A percentile compares a stretch with the other conserved stretches of the same genome.
Conservation (phyloP, 192 early-diverging fungal species). For the Helicostylum pulchrum region DNA sequence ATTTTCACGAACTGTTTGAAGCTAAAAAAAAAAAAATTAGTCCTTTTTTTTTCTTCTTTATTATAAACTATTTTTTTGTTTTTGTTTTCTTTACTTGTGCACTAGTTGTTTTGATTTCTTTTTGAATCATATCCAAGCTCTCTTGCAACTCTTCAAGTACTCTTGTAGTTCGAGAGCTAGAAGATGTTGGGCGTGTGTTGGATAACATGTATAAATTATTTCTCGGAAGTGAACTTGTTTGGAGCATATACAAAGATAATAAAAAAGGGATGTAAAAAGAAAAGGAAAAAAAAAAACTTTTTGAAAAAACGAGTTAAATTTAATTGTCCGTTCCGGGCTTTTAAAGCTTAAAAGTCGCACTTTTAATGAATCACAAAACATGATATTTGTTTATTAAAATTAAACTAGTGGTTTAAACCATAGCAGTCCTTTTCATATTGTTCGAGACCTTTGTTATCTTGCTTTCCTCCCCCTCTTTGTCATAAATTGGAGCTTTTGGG, state of each 20-base stretch:
- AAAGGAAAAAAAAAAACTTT: not conserved
- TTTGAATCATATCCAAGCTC: slow-evolving; percentile 15
- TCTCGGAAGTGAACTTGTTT: slow-evolving; percentile 2
- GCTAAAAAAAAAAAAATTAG: not conserved
- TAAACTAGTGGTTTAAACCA: too few relatives aligned
- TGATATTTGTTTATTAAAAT: too few relatives aligned
- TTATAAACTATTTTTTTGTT: not conserved
- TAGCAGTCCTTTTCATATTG: too few relatives aligned
- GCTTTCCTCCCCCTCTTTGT: too few relatives aligned
- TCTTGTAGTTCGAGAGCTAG: slow-evolving; percentile 14
- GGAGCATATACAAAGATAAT: not conserved
- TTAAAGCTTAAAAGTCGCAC: too few relatives aligned
- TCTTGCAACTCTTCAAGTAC: slow-evolving; percentile 18
- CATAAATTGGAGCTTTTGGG: too few relatives aligned
- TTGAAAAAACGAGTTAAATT: too few relatives aligned
- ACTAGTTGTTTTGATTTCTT: slow-evolving; percentile 7
- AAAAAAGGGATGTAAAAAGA: not conserved
- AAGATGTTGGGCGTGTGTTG: not conserved
- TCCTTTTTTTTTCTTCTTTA: not conserved
- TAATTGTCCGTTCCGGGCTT: too few relatives aligned
- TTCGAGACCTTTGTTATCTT: too few relatives aligned
- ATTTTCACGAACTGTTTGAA: not conserved
- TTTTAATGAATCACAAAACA: too few relatives aligned
- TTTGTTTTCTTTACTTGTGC: slow-evolving; percentile 4
- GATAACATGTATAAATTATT: slow-evolving; percentile 7